Conservation (phyloP, 2,329 filamentous ascomycete species). For the Didymella glomerata region DNA sequence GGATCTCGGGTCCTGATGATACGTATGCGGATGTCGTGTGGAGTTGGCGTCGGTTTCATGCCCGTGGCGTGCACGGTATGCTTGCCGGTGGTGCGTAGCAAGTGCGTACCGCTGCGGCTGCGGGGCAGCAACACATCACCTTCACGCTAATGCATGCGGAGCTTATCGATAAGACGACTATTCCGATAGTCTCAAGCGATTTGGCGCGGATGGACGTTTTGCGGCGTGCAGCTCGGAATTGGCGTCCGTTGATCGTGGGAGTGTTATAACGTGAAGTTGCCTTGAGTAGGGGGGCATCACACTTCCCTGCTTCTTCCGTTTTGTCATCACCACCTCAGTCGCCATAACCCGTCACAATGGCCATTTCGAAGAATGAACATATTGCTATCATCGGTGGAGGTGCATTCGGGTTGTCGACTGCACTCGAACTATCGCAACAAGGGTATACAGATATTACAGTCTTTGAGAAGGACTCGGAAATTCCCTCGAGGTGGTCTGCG, state of each 20-base stretch:
- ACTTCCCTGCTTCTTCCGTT: neutral
- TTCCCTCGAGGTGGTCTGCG: constrained; percentile 62
- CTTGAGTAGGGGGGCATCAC: neutral
- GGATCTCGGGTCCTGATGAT: constrained; percentile 1
- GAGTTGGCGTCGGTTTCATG: constrained; percentile 11
- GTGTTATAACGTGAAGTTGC: constrained; percentile 10
- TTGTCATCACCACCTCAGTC: neutral
- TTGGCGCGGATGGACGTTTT: neutral
- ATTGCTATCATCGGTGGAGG: constrained; percentile 44
- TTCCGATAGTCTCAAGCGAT: constrained; percentile 11
- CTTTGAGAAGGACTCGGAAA: constrained; percentile 45
- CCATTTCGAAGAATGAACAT: constrained; percentile 31
- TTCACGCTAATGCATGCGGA: constrained; percentile 13
- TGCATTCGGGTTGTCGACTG: constrained; percentile 45
- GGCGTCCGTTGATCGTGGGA: constrained; percentile 2
- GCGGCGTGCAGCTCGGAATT: constrained; percentile 6
- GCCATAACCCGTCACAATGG: constrained; percentile 23
- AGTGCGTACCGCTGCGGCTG: constrained; percentile 10
- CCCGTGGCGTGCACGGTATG: constrained; percentile 18
- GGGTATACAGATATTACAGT: constrained; percentile 44
- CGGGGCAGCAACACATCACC: constrained; percentile 16
- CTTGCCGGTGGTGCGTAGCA: constrained; percentile 13
- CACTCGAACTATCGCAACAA: constrained; percentile 40
- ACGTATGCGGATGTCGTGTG: neutral
- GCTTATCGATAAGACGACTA: constrained; percentile 19